Evolutionary conservation across 1,284 basidiomycete species (phyloP), one percentile per base, ranked within the genome.

Genomic region (Trichosporon sp.): DNA sequence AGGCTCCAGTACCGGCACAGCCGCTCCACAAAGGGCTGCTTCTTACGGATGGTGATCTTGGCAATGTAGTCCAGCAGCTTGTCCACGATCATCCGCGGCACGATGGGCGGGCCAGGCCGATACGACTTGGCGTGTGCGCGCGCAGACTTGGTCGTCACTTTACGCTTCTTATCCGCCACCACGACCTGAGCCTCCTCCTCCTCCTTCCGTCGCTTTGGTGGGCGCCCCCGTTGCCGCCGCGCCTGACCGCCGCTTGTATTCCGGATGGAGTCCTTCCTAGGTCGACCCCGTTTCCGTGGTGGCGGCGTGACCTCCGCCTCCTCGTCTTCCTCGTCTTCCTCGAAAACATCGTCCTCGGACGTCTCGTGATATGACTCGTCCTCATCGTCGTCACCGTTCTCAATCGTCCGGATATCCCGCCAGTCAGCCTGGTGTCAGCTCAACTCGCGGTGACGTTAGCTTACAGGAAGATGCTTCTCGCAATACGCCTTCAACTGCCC

Each of bases 1-100:
- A 99, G 81, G 78, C 95, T 98, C 96, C 96, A 99, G 80, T 98
- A 99, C 75, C 90, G 88, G 75, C 92, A 95, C 38, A 96, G 86
- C 76, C 90, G 84, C 64, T 89, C 87, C 3, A 98, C 84, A 66
- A 96, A 92, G 35, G 91, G 90, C 2, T 84, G 79, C 78, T 92
- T 93, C 78, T 93, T 93, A 68, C 91, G 86, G 1, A 98, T 84
- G 38, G 83, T 86, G 62, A 97, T 85, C 75, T 89, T 91, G 63
- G 83, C 81, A 38, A 92, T 89, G 78, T 99, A 97, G 58, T 89
- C 87, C 34, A 90, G 76, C 51, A 99, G 89, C 11, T 90, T 88
- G 21, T 91, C 87, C 31, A 86, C 81, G 51, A 88, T 84, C 72
- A 85, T 81, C 9, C 81, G 78, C 4, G 87, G 87, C 1, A 87